phyloP scores from a whole-genome alignment of 208 protist genomes.

The Trypanosoma vivax region DNA sequence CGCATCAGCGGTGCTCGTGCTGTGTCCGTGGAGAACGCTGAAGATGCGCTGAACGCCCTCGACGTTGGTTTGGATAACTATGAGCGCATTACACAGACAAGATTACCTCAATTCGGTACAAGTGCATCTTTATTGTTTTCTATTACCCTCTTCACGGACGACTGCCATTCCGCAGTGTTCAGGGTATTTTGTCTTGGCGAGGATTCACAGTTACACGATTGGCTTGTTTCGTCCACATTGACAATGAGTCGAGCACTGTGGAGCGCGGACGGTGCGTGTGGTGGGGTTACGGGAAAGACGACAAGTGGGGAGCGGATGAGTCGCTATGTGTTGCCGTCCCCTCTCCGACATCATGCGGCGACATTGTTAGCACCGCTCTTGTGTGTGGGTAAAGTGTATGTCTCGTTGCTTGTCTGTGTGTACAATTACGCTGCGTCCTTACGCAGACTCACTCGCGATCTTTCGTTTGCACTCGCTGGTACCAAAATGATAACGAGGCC shows the following conservation, averaged over 20 bases:
- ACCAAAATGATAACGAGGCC: constrained; percentile 70
- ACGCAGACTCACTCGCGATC: constrained; percentile 50
- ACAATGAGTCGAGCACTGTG: constrained; percentile 38
- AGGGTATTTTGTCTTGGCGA: constrained; percentile 73
- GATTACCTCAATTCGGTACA: constrained; percentile 57
- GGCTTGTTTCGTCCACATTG: constrained; percentile 60
- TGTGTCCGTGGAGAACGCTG: constrained; percentile 42
- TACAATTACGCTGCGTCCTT: constrained; percentile 81
- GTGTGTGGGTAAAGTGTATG: constrained; percentile 78
- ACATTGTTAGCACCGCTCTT: constrained; percentile 64
- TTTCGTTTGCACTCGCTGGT: constrained; percentile 59
- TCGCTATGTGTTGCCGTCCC: constrained; percentile 40
- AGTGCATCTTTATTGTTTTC: constrained; percentile 78
- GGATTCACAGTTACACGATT: constrained; percentile 60
- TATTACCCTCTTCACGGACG: constrained; percentile 72
- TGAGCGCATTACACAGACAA: constrained; percentile 44
- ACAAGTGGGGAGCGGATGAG: too few relatives aligned
- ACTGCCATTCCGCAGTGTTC: constrained; percentile 58
- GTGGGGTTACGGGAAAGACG: too few relatives aligned
- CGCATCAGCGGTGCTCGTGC: constrained; percentile 45
- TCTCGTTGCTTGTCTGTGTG: constrained; percentile 71
- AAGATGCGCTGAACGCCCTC: constrained; percentile 74
- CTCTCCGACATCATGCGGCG: constrained; percentile 70
- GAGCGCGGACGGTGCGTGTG: neutral
- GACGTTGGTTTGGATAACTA: constrained; percentile 81